Base-by-base conservation (phyloP, 345 rosid genomes). In the Citrus australasica region DNA sequence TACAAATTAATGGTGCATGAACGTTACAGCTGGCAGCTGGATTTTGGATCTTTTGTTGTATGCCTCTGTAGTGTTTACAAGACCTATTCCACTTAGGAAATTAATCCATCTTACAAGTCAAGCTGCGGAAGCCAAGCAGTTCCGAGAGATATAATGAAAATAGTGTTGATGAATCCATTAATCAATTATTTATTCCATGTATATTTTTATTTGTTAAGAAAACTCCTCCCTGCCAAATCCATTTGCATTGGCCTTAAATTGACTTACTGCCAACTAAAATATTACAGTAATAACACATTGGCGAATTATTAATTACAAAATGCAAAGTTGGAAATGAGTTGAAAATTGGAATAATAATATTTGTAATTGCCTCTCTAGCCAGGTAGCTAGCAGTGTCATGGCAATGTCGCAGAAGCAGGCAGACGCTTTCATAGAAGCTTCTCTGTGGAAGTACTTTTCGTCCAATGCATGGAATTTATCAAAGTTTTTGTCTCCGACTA, bases 401-500 rank as follows among this genome's bases (percentile, higher is more conserved):
- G 4, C 4, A 59, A 28, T 33, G 4, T 75, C 71, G 6, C 13
- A 67, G 78, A 64, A 75, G 32, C 71, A 64, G 60, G n/a, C 8
- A 0, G 62, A 48, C 48, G 37, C 62, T 48, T 75, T 64, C 78
- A 64, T 48, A 16, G 71, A 46, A 46, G 62, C 13, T 75, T 75
- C 78, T 38, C 42, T 6, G 5, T 13, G 5, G 51, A 21, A 71
- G 62, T 5, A 4, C 27, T 59, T 59, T 17, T 53, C 76, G 55
- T 37, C 76, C 51, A 60, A 7, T 40, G 56, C 68, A 74, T 25
- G 67, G 76, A 73, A 40, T 42, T 53, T 19, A 51, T 51, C 62
- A 6, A 32, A 7, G 38, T 35, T 64, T 64, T 64, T 62, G 33
- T 28, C 35, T 46, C 5, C 4, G 1, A 46, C 51, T 28, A 67